phyloP scores from a whole-genome alignment of 768 basidiomycete genomes.

The Hysterangium stoloniferum region DNA sequence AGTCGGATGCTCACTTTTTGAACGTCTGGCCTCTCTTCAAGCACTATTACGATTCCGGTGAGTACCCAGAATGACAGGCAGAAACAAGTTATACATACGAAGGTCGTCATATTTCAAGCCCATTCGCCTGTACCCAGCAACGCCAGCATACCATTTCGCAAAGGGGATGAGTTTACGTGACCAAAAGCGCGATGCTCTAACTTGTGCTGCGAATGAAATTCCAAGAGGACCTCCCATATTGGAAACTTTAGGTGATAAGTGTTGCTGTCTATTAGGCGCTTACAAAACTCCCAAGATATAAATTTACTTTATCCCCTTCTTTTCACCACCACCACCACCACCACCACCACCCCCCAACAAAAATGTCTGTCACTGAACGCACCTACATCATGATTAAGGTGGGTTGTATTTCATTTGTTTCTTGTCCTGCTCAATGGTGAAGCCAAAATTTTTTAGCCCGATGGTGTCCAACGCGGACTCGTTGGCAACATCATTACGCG shows the following conservation, averaged over 20 bases:
- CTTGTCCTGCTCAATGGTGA: conserved; percentile 3
- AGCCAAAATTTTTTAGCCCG: conserved; percentile 53
- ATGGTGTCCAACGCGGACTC: conserved; percentile 96
- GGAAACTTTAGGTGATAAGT: not conserved
- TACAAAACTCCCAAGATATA: not conserved
- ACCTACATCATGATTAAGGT: conserved; percentile 99
- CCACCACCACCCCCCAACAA: conserved; percentile 19
- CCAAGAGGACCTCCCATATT: conserved; percentile 40
- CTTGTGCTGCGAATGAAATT: conserved; percentile 65
- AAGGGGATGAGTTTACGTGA: conserved; percentile 65
- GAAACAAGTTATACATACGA: conserved; percentile 43
- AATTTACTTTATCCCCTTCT: conserved; percentile 20
- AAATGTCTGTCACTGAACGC: conserved; percentile 73
- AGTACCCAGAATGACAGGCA: too few species aligned
- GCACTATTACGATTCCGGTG: conserved; percentile 35
- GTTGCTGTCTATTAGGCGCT: not conserved
- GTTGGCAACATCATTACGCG: conserved; percentile 92
- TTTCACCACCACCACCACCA: conserved; percentile 17
- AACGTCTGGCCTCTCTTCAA: conserved; percentile 71
- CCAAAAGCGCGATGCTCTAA: conserved; percentile 63
- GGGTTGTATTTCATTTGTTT: conserved; percentile 8
- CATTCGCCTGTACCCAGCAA: conserved; percentile 76
- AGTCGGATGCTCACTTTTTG: conserved; percentile 51
- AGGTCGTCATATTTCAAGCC: conserved; percentile 96
- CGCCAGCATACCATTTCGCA: conserved; percentile 74